Conservation (phyloP, 78 protist species). For the Cyanophora paradoxa region DNA sequence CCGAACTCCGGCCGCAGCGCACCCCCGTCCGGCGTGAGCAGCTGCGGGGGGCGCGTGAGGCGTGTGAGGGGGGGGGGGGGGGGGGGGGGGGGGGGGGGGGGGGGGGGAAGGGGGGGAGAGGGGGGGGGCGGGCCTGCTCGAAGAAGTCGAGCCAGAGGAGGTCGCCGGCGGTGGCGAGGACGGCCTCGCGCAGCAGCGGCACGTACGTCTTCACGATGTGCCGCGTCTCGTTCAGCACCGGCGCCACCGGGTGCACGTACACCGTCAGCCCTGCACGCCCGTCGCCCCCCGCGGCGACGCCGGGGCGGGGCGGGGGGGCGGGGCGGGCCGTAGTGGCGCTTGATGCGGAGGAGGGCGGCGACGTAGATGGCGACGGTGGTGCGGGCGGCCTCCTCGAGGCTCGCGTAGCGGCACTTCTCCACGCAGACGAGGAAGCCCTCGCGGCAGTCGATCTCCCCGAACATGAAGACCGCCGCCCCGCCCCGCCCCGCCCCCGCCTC, state of each 20-base stretch:
- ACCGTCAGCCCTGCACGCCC: too few species aligned
- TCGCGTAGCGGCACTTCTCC: slow-evolving; percentile 61
- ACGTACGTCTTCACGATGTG: slow-evolving; percentile 33
- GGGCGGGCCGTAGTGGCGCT: neutral
- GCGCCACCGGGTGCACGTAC: slow-evolving; percentile 79
- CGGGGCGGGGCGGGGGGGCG: too few species aligned
- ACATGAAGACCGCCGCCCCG: slow-evolving; percentile 30
- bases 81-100: neutral
- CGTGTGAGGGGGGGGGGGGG: neutral
- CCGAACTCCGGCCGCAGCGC: slow-evolving; percentile 35
- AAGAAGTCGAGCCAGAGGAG: slow-evolving; percentile 66
- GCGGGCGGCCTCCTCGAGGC: slow-evolving; percentile 56
- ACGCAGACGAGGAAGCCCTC: slow-evolving; percentile 77
- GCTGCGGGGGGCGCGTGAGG: neutral
- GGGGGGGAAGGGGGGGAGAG: neutral
- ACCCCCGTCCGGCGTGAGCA: slow-evolving; percentile 21
- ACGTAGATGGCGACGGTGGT: slow-evolving; percentile 60
- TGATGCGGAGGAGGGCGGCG: slow-evolving; percentile 25
- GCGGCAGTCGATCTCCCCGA: slow-evolving; percentile 92
- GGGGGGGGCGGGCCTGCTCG: slow-evolving; percentile 9
- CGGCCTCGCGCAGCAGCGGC: neutral
- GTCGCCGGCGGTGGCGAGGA: neutral
- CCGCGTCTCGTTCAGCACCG: slow-evolving; percentile 76
- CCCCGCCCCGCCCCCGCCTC: neutral
- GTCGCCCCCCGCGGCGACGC: too few species aligned